A percentile compares a stretch with the other conserved stretches of the same genome.
phyloP scores from a whole-genome alignment of 1,284 basidiomycete genomes.

The Ustilago vetiveriae region DNA sequence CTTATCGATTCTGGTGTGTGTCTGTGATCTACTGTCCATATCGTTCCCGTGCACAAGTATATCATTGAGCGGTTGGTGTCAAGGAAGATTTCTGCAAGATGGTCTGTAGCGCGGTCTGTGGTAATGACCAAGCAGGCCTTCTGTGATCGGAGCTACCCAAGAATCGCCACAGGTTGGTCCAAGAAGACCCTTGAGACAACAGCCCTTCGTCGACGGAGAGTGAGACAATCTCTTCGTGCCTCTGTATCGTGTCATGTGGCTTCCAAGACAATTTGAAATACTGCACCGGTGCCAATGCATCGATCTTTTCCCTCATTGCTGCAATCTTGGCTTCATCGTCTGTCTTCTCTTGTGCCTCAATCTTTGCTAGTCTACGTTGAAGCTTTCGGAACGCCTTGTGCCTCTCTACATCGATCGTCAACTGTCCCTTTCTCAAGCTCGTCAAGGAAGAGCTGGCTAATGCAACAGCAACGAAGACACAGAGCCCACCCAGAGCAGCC shows the following conservation, averaged over 20 bases:
- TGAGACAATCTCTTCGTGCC: slow-evolving; percentile 1
- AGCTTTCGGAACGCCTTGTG: slow-evolving; percentile 11
- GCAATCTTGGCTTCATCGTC: neutral
- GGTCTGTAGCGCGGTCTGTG: slow-evolving; percentile 13
- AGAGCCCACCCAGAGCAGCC: slow-evolving; percentile 9
- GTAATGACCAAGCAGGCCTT: slow-evolving; percentile 6
- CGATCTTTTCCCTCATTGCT: slow-evolving; percentile 9
- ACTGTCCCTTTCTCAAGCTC: slow-evolving; percentile 1
- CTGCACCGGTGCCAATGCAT: slow-evolving; percentile 11
- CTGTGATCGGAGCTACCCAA: neutral
- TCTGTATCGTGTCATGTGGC: neutral
- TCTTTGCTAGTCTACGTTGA: neutral
- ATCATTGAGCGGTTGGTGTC: neutral
- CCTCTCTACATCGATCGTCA: slow-evolving; percentile 38
- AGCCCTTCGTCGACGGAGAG: slow-evolving; percentile 13
- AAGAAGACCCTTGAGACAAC: slow-evolving; percentile 10
- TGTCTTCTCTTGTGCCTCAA: neutral
- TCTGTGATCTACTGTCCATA: too few relatives aligned
- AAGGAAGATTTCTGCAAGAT: slow-evolving; percentile 13
- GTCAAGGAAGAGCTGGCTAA: slow-evolving; percentile 16
- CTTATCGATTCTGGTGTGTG: too few relatives aligned
- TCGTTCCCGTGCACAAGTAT: too few relatives aligned
- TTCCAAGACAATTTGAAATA: slow-evolving; percentile 12
- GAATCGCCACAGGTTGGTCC: slow-evolving; percentile 13
- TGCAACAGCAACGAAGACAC: slow-evolving; percentile 17